A percentile compares a stretch with the other conserved stretches of the same genome.
These are phyloP conservation scores for Groenewaldozyma sp. DNA, from an alignment of 1,139 yeast species.

Conservation along the genomic window DNA sequence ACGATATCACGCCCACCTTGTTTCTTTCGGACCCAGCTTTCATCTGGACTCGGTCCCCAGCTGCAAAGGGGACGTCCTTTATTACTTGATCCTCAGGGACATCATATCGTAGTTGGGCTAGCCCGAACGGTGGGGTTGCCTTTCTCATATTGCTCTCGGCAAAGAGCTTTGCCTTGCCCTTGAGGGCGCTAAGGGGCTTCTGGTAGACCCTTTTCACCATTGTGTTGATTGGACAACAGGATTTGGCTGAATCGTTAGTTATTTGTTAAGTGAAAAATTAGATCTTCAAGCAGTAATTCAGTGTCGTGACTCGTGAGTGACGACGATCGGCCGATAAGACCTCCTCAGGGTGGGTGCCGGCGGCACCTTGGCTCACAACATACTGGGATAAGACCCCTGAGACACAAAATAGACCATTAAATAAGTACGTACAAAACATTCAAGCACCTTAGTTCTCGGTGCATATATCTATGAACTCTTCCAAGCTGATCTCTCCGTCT, in stretches of 20 bases:
- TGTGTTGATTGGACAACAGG: too few relatives aligned
- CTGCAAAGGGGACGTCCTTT: conserved; percentile 33
- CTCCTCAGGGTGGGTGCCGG: too few relatives aligned
- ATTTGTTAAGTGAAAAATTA: too few relatives aligned
- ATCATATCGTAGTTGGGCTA: conserved; percentile 16
- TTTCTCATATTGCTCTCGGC: conserved; percentile 15
- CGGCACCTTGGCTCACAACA: too few relatives aligned
- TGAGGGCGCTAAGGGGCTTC: conserved; percentile 15
- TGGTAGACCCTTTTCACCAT: conserved; percentile 17
- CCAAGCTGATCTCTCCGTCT: conserved; percentile 90
- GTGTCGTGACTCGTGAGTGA: too few relatives aligned
- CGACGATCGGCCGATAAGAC: neutral
- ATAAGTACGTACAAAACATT: neutral
- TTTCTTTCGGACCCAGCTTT: conserved; percentile 65
- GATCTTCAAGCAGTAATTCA: neutral
- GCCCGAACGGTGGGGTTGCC: conserved; percentile 20
- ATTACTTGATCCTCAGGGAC: conserved; percentile 18
- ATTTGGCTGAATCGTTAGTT: neutral
- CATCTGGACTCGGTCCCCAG: conserved; percentile 60
- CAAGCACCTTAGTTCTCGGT: conserved; percentile 40
- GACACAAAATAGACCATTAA: neutral
- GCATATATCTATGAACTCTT: conserved; percentile 87
- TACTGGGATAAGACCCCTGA: neutral
- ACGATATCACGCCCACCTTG: conserved; percentile 50
- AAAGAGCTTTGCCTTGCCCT: conserved; percentile 18